Base-by-base conservation (phyloP, 208 protist species). In the Leishmania mexicana region DNA sequence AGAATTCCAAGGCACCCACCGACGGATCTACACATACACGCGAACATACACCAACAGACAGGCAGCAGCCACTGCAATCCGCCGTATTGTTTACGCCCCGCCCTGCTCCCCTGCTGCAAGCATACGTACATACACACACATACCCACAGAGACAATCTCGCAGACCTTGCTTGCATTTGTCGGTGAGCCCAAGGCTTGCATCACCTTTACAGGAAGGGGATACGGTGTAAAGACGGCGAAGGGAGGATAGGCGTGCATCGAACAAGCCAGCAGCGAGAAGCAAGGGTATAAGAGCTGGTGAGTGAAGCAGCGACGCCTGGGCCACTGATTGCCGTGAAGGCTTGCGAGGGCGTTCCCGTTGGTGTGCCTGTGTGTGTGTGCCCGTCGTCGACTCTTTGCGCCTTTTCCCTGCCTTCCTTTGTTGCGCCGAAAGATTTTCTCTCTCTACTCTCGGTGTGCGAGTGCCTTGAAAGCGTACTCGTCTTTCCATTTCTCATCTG, bases 11-110 rank as follows among this genome's bases (percentile, higher is more conserved):
- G 68, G 68, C 45, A 31, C 68, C 24, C 68, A 53, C 68, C 8
- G 45, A 74, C 68, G 28, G 19, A n/a, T 74, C 68, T 53, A 35
- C 40, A 74, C 28, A 11, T 74, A 51, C 68, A 74, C n/a, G 68
- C 24, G 11, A 54, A 21, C 24, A 45, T 49, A 45, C 15, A 2
- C 42, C 67, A 73, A 49, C 21, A 49, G 40, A 49, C 40, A 73
- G 67, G 40, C 67, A 73, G 24, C 2, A 24, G 28, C 68, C 49
- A 24, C 19, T 54, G 10, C 51, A 54, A 24, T 2, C 45, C 24
- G 40, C 40, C 68, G 11, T 15, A 35, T 49, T 45, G 15, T 19
- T 13, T 53, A 8, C 24, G 2, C 28, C 28, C 45, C 40, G 13
- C 8, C 17, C 21, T 6, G 1, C 7, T 70, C 38, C 2, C 38